Evolutionary conservation across 148 eudicot genomes (phyloP).

Genomic region (Simmondsia chinensis): DNA sequence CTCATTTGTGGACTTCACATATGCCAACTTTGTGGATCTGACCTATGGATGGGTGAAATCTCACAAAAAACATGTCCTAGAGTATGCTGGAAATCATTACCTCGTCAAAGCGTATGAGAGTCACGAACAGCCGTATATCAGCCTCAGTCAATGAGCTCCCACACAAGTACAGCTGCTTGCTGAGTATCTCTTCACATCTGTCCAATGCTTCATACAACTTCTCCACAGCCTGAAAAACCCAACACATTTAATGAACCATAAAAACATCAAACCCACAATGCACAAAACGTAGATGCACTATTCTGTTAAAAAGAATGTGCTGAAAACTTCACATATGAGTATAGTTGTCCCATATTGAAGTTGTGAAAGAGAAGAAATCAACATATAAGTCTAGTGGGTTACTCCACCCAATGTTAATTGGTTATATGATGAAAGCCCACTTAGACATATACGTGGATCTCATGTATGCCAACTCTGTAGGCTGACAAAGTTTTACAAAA

Average conservation of each 20-base stretch:
- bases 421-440: no score
- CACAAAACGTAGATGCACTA: background rate
- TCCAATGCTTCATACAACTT: slow-evolving; percentile 66
- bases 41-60: background rate
- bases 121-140: slow-evolving; percentile 81
- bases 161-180: slow-evolving; percentile 67
- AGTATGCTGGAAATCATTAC: slow-evolving; percentile 19
- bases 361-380: no score
- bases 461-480: no score
- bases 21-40: background rate
- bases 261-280: background rate
- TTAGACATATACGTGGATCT: no score
- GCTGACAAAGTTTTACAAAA: background rate
- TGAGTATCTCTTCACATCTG: slow-evolving; percentile 74
- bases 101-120: slow-evolving; percentile 89
- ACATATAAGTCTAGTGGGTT: no score
- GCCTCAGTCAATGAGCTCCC: slow-evolving; percentile 76
- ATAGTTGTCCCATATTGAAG: no score
- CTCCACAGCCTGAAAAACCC: slow-evolving; percentile 47
- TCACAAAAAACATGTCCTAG: background rate
- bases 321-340: no score
- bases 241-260: background rate
- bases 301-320: no score
- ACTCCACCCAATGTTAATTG: no score
- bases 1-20: no score